phyloP scores from a whole-genome alignment of 257 asterid species.

The Petunia secreta region DNA sequence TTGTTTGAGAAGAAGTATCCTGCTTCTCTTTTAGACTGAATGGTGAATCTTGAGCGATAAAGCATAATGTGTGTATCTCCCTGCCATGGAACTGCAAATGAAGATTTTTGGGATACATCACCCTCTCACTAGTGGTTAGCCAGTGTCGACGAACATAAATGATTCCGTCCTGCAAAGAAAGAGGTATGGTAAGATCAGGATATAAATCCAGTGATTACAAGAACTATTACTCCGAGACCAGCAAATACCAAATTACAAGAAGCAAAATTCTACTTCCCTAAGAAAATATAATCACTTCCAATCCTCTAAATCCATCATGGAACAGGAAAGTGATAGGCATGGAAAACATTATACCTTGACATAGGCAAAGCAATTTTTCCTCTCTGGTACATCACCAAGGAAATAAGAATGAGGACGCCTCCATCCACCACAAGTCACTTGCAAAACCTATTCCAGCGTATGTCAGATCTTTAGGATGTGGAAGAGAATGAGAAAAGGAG shows the following conservation, averaged over 20 bases:
- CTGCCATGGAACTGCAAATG: slow-evolving; percentile 96
- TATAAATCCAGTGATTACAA: not conserved
- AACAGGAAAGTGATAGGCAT: slow-evolving; percentile 18
- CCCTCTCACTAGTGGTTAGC: slow-evolving; percentile 57
- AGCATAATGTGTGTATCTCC: slow-evolving; percentile 89
- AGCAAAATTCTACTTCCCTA: slow-evolving; percentile 12
- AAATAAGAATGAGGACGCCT: slow-evolving; percentile 95
- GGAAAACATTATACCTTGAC: slow-evolving; percentile 64
- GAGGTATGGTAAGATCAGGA: slow-evolving; percentile 6
- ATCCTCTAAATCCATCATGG: not conserved
- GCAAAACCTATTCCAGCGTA: slow-evolving; percentile 55
- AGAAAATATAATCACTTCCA: not conserved
- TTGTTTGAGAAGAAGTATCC: slow-evolving; percentile 39
- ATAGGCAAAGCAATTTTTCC: slow-evolving; percentile 83
- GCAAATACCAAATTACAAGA: slow-evolving; percentile 11
- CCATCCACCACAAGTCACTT: slow-evolving; percentile 96
- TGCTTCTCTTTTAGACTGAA: slow-evolving; percentile 46
- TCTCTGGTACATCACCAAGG: slow-evolving; percentile 78
- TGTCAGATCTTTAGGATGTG: not conserved
- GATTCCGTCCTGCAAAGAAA: slow-evolving; percentile 67
- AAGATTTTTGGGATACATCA: slow-evolving; percentile 74
- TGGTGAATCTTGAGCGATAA: slow-evolving; percentile 48
- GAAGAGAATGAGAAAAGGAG: slow-evolving; percentile 9
- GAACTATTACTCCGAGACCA: not conserved
- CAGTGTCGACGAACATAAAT: slow-evolving; percentile 72